Evolutionary conservation across 345 rosid species (phyloP), one percentile per base, ranked within the genome.

Genomic region (Corchorus capsularis): DNA sequence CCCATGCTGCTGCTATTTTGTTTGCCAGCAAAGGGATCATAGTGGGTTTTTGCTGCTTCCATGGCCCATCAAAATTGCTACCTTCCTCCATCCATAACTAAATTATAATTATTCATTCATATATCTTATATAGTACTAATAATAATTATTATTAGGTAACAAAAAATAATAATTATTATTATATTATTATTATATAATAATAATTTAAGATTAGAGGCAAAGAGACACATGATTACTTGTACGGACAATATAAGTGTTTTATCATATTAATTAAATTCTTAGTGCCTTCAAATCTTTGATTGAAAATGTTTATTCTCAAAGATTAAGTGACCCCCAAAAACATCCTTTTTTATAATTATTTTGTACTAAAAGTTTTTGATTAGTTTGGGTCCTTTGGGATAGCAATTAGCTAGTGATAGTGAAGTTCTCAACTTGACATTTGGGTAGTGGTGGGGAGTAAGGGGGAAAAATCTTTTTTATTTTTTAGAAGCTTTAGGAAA

Each of bases 381-480:
- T 77, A 53, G 45, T 69, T 6, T 69, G 55, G 32, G 22, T 56
- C 27, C 27, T 27, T 27, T 27, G 27, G 27, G 27, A 27, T 27
- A 27, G 27, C 27, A 27, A 27, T 27, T 27, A 55, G 37, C 16
- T 37, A 53, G 9, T 32, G 50, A 27, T 27, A 22, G 55, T 10
- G 61, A 10, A 79, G 82, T 84, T 81, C 81, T 65, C 72, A 70
- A 73, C 78, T 77, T 13, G 77, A 73, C 81, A 75, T 63, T 75
- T 82, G 82, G 82, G 72, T 72, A 57, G 43, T 64, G 77, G 53
- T 47, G 80, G 57, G 37, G 63, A 16, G 27, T 8, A 46, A 14
- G 13, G n/a, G 1, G 14, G 15, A 20, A 17, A n/a, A 60, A 3
- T n/a, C 43, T 27, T 20, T 37, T 60, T 54, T 6, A n/a, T 61